Evolutionary conservation across 257 asterid species (phyloP), one percentile per base, ranked within the genome.

Genomic region (Solanum etuberosum): DNA sequence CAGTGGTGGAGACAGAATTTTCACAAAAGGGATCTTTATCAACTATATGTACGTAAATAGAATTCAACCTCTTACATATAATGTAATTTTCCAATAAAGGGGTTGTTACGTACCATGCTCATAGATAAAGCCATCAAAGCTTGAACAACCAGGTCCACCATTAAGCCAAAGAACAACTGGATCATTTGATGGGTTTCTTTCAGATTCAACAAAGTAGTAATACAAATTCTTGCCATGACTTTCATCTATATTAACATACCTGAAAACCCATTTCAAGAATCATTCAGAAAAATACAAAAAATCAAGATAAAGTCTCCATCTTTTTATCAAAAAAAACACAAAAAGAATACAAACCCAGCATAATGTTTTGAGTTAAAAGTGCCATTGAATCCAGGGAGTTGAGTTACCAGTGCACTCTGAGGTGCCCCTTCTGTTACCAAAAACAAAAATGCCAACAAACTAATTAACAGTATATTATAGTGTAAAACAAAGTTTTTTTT

Each of bases 121-220:
- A 88, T 94, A 97, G 83, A 97, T 94, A 86, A 95, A 97, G 31
- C 98, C 99, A 94, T 97, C 99, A 65, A 97, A 97, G 94, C 99
- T 95, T 18, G 99, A 97, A 90, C 99, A 95, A 15, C 99, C 98
- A 15, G 99, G 99, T 11, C 98, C 99, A 40, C 99, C 99, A 90
- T 97, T 97, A 38, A 97, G 98, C 99, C 98, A 97, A 54, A 97
- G 95, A 85, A 95, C 98, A 43, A 97, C 89, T 18, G 98, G 99
- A 90, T 97, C 99, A 57, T 84, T 87, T 2, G 94, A 91, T 65
- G 98, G 94, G 77, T 86, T 92, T 85, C 95, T 90, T 85, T 94
- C 98, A 67, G 99, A 97, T 87, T 91, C 96, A 89, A 97, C 98
- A 73, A 95, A 97, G 91, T 97, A 97, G 87, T 97, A 97, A 89